Base-by-base conservation (phyloP, 805 yeast species). In the Wickerhamomyces ciferrii region DNA sequence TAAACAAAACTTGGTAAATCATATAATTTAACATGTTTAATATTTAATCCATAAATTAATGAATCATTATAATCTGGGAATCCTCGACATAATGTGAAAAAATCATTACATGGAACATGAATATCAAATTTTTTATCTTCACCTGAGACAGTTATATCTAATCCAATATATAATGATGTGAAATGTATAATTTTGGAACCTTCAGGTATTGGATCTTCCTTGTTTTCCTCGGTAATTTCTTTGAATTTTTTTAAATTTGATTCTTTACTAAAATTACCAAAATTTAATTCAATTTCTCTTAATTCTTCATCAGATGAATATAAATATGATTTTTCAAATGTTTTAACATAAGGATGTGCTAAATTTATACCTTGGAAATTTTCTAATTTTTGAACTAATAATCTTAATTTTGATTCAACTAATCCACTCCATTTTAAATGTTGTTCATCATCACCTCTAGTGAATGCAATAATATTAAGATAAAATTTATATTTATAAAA, bases 391-490 rank as follows among this genome's bases (percentile, higher is more conserved):
- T 79, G 85, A 31, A 94, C 96, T 31, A 94, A 65, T 38, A 85
- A 67, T 53, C 99, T 78, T 39, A 92, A 63, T 65, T 85, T 88
- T 56, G 96, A 83, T 65, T 94, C 98, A 11, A 94, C 92, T 70
- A 92, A 71, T 10, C 99, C 98, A 53, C 88, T 81, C 95, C 96
- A 94, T 56, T 85, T 86, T 47, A 83, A 67, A 58, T 92, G 97
- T 46, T 90, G 90, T 61, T 90, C 98, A 47, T 79, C 78, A 1
- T 77, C 68, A 8, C 84, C 86, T 50, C 71, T 75, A 0, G 97
- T 85, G 2, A 87, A 81, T 0, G 90, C 92, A 46, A 87, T 81
- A 3, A 92, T 74, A 29, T 94, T 85, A 45, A 94, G 66, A 61
- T 94, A 94, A 65, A 88, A 88, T 62, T 89, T 92, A 68, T 94